Evolutionary conservation across 2,329 filamentous ascomycete species (phyloP).

Genomic region (Paraconiothyrium brasiliense): DNA sequence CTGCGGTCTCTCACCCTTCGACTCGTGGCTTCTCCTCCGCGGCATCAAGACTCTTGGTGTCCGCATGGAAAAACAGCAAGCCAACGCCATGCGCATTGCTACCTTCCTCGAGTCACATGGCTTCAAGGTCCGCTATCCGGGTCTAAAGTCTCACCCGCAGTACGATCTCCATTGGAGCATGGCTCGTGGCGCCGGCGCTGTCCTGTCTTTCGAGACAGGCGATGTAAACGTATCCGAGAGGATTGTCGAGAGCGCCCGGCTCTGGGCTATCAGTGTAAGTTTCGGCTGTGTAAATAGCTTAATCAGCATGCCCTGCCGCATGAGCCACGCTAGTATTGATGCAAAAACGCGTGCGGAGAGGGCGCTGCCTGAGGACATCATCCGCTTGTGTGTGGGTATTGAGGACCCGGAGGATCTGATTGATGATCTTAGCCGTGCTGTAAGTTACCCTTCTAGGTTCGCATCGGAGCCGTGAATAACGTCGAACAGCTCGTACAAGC

Average conservation of each 20-base stretch:
- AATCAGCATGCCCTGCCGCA: constrained; percentile 99
- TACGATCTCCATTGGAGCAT: constrained; percentile 97
- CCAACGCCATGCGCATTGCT: constrained; percentile 89
- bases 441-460: constrained; percentile 61
- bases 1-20: constrained; percentile 92
- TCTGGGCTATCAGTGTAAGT: constrained; percentile 96
- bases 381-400: constrained; percentile 93
- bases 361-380: constrained; percentile 96
- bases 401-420: constrained; percentile 92
- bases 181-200: constrained; percentile 91
- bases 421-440: constrained; percentile 89
- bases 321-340: constrained; percentile 99
- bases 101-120: constrained; percentile 90
- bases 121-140: constrained; percentile 95
- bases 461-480: constrained; percentile 22
- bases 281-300: constrained; percentile 98
- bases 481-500: constrained; percentile 79
- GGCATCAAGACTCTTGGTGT: constrained; percentile 97
- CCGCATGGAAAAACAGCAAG: constrained; percentile 98
- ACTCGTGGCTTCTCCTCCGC: constrained; percentile 93
- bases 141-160: constrained; percentile 92
- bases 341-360: constrained; percentile 77
- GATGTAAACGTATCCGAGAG: constrained; percentile 83
- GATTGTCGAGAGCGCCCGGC: constrained; percentile 89
- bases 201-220: constrained; percentile 95